Evolutionary conservation across 2,329 filamentous ascomycete species (phyloP), one percentile per base, ranked within the genome.

Genomic region (Fusarium brachygibbosum): DNA sequence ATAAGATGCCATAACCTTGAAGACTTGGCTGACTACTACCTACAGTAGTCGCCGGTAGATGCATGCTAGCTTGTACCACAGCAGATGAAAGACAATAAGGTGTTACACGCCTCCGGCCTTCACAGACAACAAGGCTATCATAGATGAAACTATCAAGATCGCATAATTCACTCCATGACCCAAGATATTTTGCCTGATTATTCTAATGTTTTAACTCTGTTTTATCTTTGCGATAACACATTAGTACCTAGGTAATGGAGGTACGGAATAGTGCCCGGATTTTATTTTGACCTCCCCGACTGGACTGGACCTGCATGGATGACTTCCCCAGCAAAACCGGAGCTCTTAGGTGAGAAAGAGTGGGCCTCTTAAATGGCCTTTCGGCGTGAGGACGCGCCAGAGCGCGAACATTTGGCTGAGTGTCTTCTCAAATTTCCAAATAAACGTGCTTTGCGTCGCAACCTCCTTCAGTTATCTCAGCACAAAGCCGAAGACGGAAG

Each of bases 331-430:
- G 48, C 32, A 50, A 50, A 38, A 50, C 48, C 25, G 32, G 32
- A 50, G 46, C 46, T 37, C 23, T 31, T 29, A 21, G 10, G 17
- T 38, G 23, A 16, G 16, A 34, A 45, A 51, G 35, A 57, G 51
- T 70, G 67, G 67, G 21, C 13, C 62, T 4, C 32, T 59, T 72
- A 72, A 67, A 72, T 71, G 69, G 42, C 69, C 71, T 49, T 59
- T 49, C 63, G 63, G 67, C 67, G 67, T 70, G 40, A 49, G 52
- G 66, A 68, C 67, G 68, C 58, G 60, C 52, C 40, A 32, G 51
- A 68, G 48, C 68, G 68, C 68, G 63, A 65, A 54, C 35, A 51
- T 50, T 66, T 63, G 40, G 51, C 23, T 63, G 56, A 31, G 48
- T 57, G 28, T 48, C 50, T 44, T 68, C 59, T 70, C 53, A 70